phyloP scores from a whole-genome alignment of 2,329 filamentous ascomycete species.

The Cladosporium austrohemisphaericum region DNA sequence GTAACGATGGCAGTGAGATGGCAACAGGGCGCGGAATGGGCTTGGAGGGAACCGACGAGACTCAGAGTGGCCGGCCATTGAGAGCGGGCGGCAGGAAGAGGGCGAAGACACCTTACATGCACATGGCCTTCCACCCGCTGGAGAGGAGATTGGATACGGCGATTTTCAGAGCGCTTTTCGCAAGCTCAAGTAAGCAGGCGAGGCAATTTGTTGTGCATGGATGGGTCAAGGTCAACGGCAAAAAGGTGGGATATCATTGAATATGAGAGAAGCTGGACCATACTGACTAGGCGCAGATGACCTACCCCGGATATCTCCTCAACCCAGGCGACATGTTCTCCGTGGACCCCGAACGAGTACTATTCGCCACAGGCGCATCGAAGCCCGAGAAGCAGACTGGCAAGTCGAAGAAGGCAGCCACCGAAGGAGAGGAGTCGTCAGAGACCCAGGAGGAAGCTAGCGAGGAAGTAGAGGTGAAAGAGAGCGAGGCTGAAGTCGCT shows the following conservation, averaged over 20 bases:
- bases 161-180: conserved; percentile 88
- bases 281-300: conserved; percentile 62
- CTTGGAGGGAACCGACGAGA: conserved; percentile 37
- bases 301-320: conserved; percentile 83
- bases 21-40: conserved; percentile 82
- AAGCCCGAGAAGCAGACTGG: conserved; percentile 30
- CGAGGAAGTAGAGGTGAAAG: conserved; percentile 14
- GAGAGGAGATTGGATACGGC: conserved; percentile 92
- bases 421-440: conserved; percentile 23
- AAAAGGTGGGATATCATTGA: conserved; percentile 61
- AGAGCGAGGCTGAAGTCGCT: conserved; percentile 19
- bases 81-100: conserved; percentile 18
- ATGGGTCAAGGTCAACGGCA: conserved; percentile 90
- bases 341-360: conserved; percentile 81
- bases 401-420: conserved; percentile 13
- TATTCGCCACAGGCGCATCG: conserved; percentile 77
- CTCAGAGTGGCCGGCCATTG: conserved; percentile 14
- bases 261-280: neutral
- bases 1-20: conserved; percentile 75
- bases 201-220: conserved; percentile 93
- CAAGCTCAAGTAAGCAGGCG: conserved; percentile 87
- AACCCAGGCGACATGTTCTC: conserved; percentile 99
- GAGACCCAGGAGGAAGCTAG: conserved; percentile 23
- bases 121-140: conserved; percentile 89
- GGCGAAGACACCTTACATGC: conserved; percentile 78